Conservation (phyloP, 139 green algal genomes). For the Coccomyxa sp. region DNA sequence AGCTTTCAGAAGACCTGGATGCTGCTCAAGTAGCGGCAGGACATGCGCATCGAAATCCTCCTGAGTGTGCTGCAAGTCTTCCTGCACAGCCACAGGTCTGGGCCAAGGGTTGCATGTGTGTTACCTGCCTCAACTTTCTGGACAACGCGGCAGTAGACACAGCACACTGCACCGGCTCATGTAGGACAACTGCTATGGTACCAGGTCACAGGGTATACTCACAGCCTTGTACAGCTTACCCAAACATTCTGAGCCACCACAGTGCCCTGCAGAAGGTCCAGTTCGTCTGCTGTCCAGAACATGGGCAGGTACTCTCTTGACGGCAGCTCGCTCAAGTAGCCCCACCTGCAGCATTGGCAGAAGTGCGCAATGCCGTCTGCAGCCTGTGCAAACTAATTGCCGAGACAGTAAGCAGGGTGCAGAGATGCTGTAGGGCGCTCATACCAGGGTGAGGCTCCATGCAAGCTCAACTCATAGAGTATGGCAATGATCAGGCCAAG, state of each 20-base stretch:
- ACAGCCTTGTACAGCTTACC: too few relatives aligned
- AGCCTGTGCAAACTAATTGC: too few relatives aligned
- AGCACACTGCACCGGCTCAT: too few relatives aligned
- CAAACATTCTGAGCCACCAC: too few relatives aligned
- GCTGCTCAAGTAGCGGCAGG: slow-evolving; percentile 31
- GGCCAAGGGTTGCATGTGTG: too few relatives aligned
- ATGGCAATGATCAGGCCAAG: slow-evolving; percentile 69
- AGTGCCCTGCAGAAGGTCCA: slow-evolving; percentile 54
- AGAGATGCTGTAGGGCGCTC: not conserved
- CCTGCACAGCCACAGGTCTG: slow-evolving; percentile 29
- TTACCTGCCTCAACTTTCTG: too few relatives aligned
- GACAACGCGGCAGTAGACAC: too few relatives aligned
- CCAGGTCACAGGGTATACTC: too few relatives aligned
- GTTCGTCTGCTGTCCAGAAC: slow-evolving; percentile 60
- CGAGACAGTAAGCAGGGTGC: too few relatives aligned
- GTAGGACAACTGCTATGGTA: too few relatives aligned
- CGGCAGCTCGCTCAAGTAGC: slow-evolving; percentile 57
- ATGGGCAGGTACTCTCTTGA: slow-evolving; percentile 59
- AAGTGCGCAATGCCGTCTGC: not conserved
- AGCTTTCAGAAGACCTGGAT: slow-evolving; percentile 22
- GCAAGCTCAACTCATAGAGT: slow-evolving; percentile 51
- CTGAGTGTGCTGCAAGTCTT: slow-evolving; percentile 4
- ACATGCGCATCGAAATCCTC: slow-evolving; percentile 57
- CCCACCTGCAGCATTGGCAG: slow-evolving; percentile 35
- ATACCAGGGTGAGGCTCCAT: slow-evolving; percentile 41